Conservation (phyloP, 495 filamentous ascomycete genomes). For the Penicillium coprophilum region DNA sequence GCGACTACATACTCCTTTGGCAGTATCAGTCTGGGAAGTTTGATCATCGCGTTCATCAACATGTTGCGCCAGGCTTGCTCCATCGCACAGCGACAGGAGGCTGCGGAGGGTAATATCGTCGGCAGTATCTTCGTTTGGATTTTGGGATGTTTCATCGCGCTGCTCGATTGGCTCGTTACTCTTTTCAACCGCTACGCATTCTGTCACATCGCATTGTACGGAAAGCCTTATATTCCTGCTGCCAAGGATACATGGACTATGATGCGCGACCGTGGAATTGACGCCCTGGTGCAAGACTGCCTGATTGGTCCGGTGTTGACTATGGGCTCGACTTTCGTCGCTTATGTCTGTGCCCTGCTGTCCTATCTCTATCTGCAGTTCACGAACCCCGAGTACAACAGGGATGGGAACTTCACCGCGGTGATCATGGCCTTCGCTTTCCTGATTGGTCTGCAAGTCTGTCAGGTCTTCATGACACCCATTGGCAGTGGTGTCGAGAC, state of each 20-base stretch:
- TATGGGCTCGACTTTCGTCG: constrained; percentile 82
- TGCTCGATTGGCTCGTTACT: constrained; percentile 82
- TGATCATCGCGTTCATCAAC: constrained; percentile 87
- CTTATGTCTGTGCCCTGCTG: constrained; percentile 75
- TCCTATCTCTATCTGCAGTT: constrained; percentile 81
- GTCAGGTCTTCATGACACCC: constrained; percentile 83
- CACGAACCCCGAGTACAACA: constrained; percentile 78
- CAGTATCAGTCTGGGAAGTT: constrained; percentile 79
- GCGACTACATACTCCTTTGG: constrained; percentile 89
- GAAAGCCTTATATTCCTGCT: constrained; percentile 77
- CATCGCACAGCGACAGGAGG: constrained; percentile 64
- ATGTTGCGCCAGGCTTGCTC: constrained; percentile 75
- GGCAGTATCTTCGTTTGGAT: constrained; percentile 67
- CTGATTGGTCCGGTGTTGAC: constrained; percentile 86
- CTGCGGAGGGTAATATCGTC: constrained; percentile 65
- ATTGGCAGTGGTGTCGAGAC: constrained; percentile 64
- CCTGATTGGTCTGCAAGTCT: constrained; percentile 82
- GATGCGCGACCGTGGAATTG: constrained; percentile 88
- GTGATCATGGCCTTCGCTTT: constrained; percentile 83
- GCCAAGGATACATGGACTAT: constrained; percentile 88
- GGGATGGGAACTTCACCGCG: constrained; percentile 64
- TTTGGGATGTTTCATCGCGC: constrained; percentile 68
- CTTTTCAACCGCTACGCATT: constrained; percentile 77
- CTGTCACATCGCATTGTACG: constrained; percentile 88
- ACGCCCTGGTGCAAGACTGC: constrained; percentile 86